These are phyloP conservation scores for Penicillium manginii DNA, from an alignment of 495 filamentous ascomycete species.

Conservation along the genomic window DNA sequence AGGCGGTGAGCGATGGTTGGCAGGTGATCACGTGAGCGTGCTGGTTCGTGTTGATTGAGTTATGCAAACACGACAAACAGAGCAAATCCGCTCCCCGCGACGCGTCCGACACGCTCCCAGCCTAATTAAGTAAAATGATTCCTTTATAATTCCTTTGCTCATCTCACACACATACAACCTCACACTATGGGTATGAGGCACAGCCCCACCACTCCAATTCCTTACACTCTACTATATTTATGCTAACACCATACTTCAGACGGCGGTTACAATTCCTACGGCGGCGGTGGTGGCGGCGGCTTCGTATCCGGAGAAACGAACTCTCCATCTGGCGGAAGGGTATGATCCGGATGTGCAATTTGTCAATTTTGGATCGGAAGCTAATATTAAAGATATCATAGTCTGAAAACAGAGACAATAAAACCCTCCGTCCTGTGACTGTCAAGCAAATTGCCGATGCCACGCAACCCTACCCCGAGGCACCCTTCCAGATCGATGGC, in stretches of 20 bases:
- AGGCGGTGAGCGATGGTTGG: slow-evolving; percentile 40
- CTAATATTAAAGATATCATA: not conserved
- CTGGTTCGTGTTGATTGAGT: not conserved
- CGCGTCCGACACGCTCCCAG: slow-evolving; percentile 46
- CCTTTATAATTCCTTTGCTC: slow-evolving; percentile 6
- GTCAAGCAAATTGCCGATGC: slow-evolving; percentile 92
- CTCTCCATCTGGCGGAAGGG: slow-evolving; percentile 51
- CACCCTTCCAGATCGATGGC: slow-evolving; percentile 78
- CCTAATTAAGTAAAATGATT: slow-evolving; percentile 49
- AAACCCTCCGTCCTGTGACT: slow-evolving; percentile 87
- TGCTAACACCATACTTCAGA: slow-evolving; percentile 26
- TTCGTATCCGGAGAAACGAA: slow-evolving; percentile 61
- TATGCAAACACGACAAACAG: slow-evolving; percentile 29
- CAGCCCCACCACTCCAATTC: not conserved
- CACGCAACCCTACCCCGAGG: slow-evolving; percentile 70
- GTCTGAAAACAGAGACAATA: slow-evolving; percentile 51
- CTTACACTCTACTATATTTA: not conserved
- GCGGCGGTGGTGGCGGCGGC: slow-evolving; percentile 64
- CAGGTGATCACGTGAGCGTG: not conserved
- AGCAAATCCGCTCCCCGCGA: slow-evolving; percentile 44
- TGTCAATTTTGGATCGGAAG: not conserved
- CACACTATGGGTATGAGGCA: slow-evolving; percentile 37
- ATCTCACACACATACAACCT: slow-evolving; percentile 12
- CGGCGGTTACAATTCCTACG: slow-evolving; percentile 45
- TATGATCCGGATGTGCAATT: slow-evolving; percentile 13